Conservation (phyloP, 148 eudicot genomes). For the Gaultheria prostrata region DNA sequence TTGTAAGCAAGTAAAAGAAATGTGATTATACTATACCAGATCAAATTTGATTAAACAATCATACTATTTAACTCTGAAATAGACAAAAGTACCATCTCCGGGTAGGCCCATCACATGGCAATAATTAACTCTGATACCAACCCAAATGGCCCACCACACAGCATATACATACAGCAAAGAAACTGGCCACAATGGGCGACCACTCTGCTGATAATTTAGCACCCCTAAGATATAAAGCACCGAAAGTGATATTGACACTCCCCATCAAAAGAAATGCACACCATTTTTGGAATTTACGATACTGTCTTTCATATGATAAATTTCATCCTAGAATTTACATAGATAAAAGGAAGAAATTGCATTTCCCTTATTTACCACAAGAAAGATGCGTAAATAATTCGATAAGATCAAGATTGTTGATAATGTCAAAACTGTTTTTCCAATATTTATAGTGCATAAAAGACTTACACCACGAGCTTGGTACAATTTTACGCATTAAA, state of each 20-base stretch:
- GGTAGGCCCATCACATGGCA: not conserved
- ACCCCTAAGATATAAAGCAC: not conserved
- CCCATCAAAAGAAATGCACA: not conserved
- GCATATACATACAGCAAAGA: not conserved
- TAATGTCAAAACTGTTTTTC: too few species aligned
- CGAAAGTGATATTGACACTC: not conserved
- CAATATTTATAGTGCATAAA: too few species aligned
- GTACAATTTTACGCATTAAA: too few species aligned
- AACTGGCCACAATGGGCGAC: not conserved
- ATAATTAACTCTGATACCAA: conserved; percentile 1
- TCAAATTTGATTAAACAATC: not conserved
- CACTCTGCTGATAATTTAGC: not conserved
- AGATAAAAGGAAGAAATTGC: not conserved
- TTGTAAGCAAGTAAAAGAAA: not conserved
- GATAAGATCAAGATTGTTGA: not conserved
- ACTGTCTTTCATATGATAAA: not conserved
- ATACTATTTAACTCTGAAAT: conserved; percentile 1
- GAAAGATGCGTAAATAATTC: not conserved
- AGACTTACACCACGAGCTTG: too few species aligned
- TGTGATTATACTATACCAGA: not conserved
- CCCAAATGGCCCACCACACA: conserved; percentile 2
- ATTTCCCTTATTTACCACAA: not conserved
- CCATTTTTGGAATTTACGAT: not conserved
- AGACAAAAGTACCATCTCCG: not conserved
- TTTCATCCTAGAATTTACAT: not conserved